phyloP scores from a whole-genome alignment of 2,329 filamentous ascomycete species.

The Calycina marina region DNA sequence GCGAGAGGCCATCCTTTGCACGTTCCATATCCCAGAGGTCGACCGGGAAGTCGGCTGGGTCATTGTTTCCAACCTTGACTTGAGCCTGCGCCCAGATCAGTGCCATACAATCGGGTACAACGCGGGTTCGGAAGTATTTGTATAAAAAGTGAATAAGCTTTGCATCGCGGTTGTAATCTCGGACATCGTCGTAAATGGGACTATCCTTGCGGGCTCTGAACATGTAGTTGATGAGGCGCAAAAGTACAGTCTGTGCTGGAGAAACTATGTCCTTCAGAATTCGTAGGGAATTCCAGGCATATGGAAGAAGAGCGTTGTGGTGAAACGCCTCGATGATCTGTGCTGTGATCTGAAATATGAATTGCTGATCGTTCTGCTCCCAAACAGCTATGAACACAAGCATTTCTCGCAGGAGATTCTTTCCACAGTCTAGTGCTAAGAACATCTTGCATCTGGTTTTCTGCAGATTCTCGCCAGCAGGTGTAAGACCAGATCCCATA shows the following conservation, averaged over 20 bases:
- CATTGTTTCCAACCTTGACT: conserved; percentile 60
- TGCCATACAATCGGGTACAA: conserved; percentile 89
- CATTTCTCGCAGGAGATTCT: conserved; percentile 78
- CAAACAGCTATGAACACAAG: conserved; percentile 94
- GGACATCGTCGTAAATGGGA: conserved; percentile 30
- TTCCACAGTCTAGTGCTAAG: conserved; percentile 76
- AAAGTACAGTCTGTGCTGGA: conserved; percentile 81
- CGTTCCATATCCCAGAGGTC: conserved; percentile 97
- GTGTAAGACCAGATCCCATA: conserved; percentile 53
- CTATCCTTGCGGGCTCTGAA: conserved; percentile 46
- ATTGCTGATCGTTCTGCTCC: conserved; percentile 84
- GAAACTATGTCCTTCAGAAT: conserved; percentile 95
- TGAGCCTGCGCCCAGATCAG: conserved; percentile 87
- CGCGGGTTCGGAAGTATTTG: conserved; percentile 79
- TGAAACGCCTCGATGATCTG: conserved; percentile 92
- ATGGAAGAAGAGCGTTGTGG: conserved; percentile 76
- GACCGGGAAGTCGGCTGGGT: conserved; percentile 79
- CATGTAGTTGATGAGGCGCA: conserved; percentile 82
- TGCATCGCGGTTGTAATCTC: conserved; percentile 39
- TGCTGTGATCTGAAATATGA: conserved; percentile 92
- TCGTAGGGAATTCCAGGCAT: conserved; percentile 79
- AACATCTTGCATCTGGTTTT: conserved; percentile 82
- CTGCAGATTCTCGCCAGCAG: conserved; percentile 68
- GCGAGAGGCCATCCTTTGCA: conserved; percentile 85
- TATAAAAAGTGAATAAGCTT: conserved; percentile 78